A percentile compares a stretch with the other conserved stretches of the same genome.
Evolutionary conservation across 2,329 filamentous ascomycete genomes (phyloP).

Genomic region (Diaporthe caulivora): DNA sequence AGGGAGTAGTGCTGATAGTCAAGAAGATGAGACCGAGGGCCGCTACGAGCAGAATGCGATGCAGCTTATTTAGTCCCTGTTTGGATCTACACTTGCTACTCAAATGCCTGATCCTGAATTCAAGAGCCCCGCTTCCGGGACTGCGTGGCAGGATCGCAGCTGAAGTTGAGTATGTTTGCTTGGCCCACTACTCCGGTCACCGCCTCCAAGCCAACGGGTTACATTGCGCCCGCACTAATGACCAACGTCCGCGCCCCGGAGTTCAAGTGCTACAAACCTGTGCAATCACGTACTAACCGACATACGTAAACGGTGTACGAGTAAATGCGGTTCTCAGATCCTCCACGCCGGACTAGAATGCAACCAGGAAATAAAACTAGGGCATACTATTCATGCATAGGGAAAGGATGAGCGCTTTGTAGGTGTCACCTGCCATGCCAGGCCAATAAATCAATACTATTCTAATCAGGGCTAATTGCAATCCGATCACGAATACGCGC

Average conservation of each 20-base stretch:
- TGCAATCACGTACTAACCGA: not conserved
- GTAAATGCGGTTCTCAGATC: not conserved
- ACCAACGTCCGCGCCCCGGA: not conserved
- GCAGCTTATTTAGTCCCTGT: too few relatives aligned
- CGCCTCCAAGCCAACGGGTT: too few relatives aligned
- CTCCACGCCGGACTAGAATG: not conserved
- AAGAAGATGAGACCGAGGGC: too few relatives aligned
- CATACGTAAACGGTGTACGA: not conserved
- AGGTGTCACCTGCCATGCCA: not conserved
- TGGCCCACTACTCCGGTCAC: not conserved
- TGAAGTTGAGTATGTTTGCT: not conserved
- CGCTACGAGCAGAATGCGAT: too few relatives aligned
- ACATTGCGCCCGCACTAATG: too few relatives aligned
- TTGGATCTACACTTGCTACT: not conserved
- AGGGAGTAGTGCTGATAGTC: not conserved
- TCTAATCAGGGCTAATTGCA: not conserved
- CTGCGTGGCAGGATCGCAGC: not conserved
- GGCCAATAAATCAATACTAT: not conserved
- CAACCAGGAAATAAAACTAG: not conserved
- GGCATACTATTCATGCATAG: not conserved
- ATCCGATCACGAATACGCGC: constrained; percentile 11
- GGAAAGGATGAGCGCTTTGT: not conserved
- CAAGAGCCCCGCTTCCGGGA: not conserved
- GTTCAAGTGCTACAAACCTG: too few relatives aligned
- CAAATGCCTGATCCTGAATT: not conserved